These are phyloP conservation scores for Termitomyces sp. DNA, from an alignment of 768 basidiomycete genomes.

Conservation along the genomic window DNA sequence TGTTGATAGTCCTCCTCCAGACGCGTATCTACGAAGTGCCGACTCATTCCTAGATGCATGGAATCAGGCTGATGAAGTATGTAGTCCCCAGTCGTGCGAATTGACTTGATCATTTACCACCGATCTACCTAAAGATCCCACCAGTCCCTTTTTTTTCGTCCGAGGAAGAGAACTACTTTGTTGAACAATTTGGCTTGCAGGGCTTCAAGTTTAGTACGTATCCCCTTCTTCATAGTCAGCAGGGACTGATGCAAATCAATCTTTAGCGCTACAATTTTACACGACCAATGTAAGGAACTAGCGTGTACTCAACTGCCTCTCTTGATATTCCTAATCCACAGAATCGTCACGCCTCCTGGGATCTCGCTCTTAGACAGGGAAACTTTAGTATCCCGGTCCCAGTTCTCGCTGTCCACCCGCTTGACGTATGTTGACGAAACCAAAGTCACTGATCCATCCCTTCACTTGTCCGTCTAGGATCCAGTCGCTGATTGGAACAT, in stretches of 20 bases:
- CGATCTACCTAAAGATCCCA: slow-evolving; percentile 38
- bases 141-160: slow-evolving; percentile 53
- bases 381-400: slow-evolving; percentile 39
- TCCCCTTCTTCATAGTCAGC: background rate
- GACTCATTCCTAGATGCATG: slow-evolving; percentile 51
- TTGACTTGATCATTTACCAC: background rate
- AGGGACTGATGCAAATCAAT: background rate
- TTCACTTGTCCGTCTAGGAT: slow-evolving; percentile 25
- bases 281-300: slow-evolving; percentile 36
- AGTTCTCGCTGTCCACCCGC: slow-evolving; percentile 35
- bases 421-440: slow-evolving; percentile 21
- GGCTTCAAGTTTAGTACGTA: slow-evolving; percentile 57
- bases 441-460: background rate
- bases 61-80: slow-evolving; percentile 36
- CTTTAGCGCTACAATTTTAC: slow-evolving; percentile 61
- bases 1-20: slow-evolving; percentile 50
- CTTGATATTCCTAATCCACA: slow-evolving; percentile 8
- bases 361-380: slow-evolving; percentile 34
- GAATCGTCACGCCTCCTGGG: slow-evolving; percentile 38
- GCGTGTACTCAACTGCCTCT: background rate
- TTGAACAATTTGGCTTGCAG: slow-evolving; percentile 52
- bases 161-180: slow-evolving; percentile 66
- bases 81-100: background rate
- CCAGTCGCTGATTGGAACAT: slow-evolving; percentile 40
- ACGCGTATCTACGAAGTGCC: slow-evolving; percentile 41